phyloP scores from a whole-genome alignment of 2,329 filamentous ascomycete species.

The Acrocalymma vagum region DNA sequence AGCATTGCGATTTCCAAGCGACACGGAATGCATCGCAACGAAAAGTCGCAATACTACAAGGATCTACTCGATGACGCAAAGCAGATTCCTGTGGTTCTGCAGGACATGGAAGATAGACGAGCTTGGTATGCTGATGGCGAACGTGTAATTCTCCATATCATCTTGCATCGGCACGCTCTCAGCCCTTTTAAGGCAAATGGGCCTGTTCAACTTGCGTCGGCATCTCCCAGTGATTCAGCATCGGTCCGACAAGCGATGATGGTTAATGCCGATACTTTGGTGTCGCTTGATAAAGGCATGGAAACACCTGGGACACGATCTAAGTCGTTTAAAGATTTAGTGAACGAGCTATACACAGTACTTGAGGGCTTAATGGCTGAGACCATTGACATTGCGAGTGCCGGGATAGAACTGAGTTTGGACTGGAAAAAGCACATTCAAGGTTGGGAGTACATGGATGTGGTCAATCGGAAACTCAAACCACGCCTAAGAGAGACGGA shows the following conservation, averaged over 20 bases:
- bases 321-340: no score
- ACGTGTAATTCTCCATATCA: slow-evolving; percentile 6
- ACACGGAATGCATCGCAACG: slow-evolving; percentile 1
- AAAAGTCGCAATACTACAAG: slow-evolving; percentile 1
- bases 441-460: no score
- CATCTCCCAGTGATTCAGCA: background rate
- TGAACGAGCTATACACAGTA: no score
- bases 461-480: background rate
- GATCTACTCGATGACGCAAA: slow-evolving; percentile 4
- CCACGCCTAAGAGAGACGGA: background rate
- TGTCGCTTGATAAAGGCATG: no score
- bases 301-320: no score
- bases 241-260: no score
- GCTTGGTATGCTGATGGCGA: slow-evolving; percentile 8
- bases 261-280: no score
- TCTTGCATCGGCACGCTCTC: slow-evolving; percentile 4
- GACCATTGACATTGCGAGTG: no score
- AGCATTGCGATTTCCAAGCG: slow-evolving; percentile 1
- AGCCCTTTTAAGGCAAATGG: background rate
- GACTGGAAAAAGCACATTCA: no score
- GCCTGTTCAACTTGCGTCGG: background rate
- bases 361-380: no score
- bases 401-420: no score
- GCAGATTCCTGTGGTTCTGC: slow-evolving; percentile 4
- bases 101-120: slow-evolving; percentile 8